Conservation (phyloP, 768 basidiomycete genomes). For the Suillus lakei region DNA sequence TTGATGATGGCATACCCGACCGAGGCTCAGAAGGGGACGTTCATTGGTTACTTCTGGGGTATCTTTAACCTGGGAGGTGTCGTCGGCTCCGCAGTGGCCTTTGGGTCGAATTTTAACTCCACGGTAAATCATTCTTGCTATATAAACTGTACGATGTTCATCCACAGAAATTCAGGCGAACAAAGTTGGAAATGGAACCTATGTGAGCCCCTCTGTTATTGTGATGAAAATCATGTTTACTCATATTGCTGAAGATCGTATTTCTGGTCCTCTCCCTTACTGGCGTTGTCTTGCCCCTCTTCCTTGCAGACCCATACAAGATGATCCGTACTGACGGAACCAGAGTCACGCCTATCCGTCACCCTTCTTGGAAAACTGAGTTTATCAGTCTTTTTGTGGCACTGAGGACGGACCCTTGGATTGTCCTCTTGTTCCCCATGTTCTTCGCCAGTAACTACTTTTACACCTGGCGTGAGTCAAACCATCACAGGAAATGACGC, state of each 20-base stretch:
- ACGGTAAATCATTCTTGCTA: conserved; percentile 43
- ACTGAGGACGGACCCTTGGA: conserved; percentile 70
- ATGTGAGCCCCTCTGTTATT: conserved; percentile 49
- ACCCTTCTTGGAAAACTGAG: conserved; percentile 82
- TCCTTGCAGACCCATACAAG: conserved; percentile 74
- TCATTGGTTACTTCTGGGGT: conserved; percentile 82
- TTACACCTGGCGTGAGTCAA: conserved; percentile 77
- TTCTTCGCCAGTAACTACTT: conserved; percentile 87
- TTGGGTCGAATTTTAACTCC: conserved; percentile 72
- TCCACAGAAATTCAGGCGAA: conserved; percentile 25
- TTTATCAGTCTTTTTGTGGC: conserved; percentile 70
- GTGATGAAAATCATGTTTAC: conserved; percentile 2
- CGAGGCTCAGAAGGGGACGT: conserved; percentile 76
- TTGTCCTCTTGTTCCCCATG: conserved; percentile 83
- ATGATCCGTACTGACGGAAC: conserved; percentile 80
- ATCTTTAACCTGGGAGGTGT: conserved; percentile 86
- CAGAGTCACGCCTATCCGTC: conserved; percentile 60
- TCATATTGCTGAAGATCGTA: conserved; percentile 55
- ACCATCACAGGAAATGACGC: neutral
- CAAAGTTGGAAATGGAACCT: conserved; percentile 73
- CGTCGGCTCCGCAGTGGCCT: conserved; percentile 75
- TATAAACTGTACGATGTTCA: neutral
- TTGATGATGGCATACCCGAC: conserved; percentile 86
- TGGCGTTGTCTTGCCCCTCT: conserved; percentile 66
- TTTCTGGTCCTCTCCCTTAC: conserved; percentile 76